Evolutionary conservation across 129 eudicot genomes (phyloP).

Genomic region (Centella asiatica): DNA sequence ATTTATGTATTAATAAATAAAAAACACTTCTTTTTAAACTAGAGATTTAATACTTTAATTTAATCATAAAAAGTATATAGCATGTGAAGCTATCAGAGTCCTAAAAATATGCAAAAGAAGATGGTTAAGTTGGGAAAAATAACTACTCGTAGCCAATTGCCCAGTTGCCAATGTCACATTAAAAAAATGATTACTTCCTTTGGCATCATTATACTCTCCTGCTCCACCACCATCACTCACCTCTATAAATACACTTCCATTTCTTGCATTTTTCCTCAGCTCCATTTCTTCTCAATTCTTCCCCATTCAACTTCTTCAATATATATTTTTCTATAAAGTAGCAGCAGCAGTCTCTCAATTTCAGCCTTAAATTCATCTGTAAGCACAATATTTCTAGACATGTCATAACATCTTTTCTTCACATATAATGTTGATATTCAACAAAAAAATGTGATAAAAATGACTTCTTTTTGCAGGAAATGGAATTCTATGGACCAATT

Average conservation of each 20-base stretch:
- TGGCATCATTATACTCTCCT: background rate
- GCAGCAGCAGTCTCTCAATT: background rate
- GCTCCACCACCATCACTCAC: background rate
- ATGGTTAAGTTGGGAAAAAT: background rate
- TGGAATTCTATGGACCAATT: slow-evolving; percentile 9
- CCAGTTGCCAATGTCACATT: slow-evolving; percentile 4
- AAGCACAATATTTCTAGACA: background rate
- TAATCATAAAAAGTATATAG: too few species aligned
- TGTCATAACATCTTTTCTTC: background rate
- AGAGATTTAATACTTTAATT: too few species aligned
- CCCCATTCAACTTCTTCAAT: background rate
- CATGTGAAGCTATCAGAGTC: slow-evolving; percentile 6
- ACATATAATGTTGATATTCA: background rate
- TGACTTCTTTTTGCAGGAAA: slow-evolving; percentile 8
- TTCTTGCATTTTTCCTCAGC: background rate
- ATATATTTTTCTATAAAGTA: background rate
- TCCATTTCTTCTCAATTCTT: background rate
- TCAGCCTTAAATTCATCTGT: background rate
- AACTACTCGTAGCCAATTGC: too few species aligned
- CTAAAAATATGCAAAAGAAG: slow-evolving; percentile 5
- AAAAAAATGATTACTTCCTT: background rate
- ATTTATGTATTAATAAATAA: too few species aligned
- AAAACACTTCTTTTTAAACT: too few species aligned
- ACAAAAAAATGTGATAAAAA: background rate
- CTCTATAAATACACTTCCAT: slow-evolving; percentile 6